phyloP scores from a whole-genome alignment of 306 rosid species.

The Datisca glomerata region DNA sequence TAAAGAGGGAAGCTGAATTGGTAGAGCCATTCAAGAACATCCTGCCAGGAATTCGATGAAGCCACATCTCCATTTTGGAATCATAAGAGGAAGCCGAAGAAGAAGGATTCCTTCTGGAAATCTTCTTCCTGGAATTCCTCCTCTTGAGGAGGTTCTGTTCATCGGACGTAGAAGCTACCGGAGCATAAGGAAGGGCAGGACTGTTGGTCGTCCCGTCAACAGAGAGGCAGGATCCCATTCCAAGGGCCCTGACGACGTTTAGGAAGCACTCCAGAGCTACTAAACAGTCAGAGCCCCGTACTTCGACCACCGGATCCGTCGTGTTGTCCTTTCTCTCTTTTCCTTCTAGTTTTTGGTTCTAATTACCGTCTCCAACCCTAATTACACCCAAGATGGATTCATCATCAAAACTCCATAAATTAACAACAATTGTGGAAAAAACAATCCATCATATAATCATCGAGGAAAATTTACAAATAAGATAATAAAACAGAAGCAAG shows the following conservation, averaged over 20 bases:
- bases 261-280: constrained; percentile 74
- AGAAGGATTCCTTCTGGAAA: constrained; percentile 10
- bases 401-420: background rate
- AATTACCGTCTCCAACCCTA: too few relatives aligned
- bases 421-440: background rate
- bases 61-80: constrained; percentile 23
- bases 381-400: too few relatives aligned
- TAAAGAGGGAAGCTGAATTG: constrained; percentile 40
- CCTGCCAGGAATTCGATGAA: constrained; percentile 54
- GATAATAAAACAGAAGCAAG: background rate
- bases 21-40: constrained; percentile 53
- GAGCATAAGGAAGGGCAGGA: constrained; percentile 24
- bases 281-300: constrained; percentile 49
- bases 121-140: constrained; percentile 24
- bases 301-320: constrained; percentile 52
- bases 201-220: constrained; percentile 5
- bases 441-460: background rate
- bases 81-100: constrained; percentile 9
- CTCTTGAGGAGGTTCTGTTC: constrained; percentile 16
- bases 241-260: constrained; percentile 73
- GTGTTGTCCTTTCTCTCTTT: constrained; percentile 3
- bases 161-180: constrained; percentile 20
- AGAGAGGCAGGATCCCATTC: constrained; percentile 83
- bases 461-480: too few relatives aligned
- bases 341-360: background rate